Conservation (phyloP, 2,329 filamentous ascomycete species). For the Ceratocystis colombiana region DNA sequence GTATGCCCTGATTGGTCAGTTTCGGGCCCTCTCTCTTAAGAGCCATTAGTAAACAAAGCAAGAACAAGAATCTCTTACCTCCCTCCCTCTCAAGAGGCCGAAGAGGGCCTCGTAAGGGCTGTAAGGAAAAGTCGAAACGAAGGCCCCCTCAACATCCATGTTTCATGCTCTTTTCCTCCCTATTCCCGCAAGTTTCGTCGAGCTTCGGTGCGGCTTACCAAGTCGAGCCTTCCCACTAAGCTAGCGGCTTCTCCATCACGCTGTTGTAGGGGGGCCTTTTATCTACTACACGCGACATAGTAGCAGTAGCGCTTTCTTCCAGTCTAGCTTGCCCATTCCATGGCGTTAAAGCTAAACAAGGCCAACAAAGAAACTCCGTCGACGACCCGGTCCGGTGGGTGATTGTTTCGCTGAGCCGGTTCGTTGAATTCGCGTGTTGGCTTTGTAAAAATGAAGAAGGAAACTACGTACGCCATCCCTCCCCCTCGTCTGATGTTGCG, state of each 20-base stretch:
- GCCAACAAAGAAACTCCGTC: not conserved
- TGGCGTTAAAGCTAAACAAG: not conserved
- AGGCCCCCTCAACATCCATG: not conserved
- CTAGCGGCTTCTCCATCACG: not conserved
- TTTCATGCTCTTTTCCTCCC: not conserved
- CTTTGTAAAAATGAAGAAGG: not conserved
- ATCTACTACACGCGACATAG: not conserved
- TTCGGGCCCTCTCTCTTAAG: not conserved
- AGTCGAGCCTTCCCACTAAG: not conserved
- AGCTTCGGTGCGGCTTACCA: constrained; percentile 1
- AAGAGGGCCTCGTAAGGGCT: not conserved
- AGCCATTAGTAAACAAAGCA: not conserved
- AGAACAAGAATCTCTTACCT: not conserved
- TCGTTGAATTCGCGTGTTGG: not conserved
- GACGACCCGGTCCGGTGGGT: constrained; percentile 4
- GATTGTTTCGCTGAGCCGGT: not conserved
- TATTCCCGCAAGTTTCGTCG: not conserved
- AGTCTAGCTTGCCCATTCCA: not conserved
- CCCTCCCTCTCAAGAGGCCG: not conserved
- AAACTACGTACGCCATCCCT: not conserved
- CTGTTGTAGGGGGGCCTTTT: not conserved
- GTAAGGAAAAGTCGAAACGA: no score
- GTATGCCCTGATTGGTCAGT: not conserved
- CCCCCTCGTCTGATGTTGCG: not conserved
- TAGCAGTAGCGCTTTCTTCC: constrained; percentile 1